These are phyloP conservation scores for Colletotrichum paranaense DNA, from an alignment of 2,329 filamentous ascomycete species.

Conservation along the genomic window DNA sequence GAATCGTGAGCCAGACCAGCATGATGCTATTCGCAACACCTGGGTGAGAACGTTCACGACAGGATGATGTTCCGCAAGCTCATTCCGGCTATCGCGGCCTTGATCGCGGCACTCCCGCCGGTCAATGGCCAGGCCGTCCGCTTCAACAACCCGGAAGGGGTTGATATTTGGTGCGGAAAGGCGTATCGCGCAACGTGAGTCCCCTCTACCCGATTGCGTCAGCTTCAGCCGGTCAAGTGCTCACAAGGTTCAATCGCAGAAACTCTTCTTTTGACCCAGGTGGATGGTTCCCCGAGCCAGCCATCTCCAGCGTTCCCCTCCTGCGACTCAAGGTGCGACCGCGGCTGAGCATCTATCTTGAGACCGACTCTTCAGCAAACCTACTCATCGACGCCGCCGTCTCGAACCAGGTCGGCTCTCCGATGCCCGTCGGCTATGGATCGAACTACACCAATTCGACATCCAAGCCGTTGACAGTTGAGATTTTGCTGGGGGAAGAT, in stretches of 20 bases:
- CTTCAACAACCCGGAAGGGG: conserved; percentile 29
- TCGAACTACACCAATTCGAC: conserved; percentile 38
- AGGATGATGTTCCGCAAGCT: background rate
- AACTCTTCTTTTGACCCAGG: conserved; percentile 57
- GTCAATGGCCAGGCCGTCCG: conserved; percentile 16
- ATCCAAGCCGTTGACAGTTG: conserved; percentile 49
- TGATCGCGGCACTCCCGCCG: background rate
- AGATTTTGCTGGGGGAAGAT: conserved; percentile 42
- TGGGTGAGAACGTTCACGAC: background rate
- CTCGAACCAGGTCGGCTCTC: conserved; percentile 52
- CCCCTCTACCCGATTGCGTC: background rate
- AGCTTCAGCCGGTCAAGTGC: background rate
- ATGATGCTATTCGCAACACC: background rate
- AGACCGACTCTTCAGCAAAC: conserved; percentile 51
- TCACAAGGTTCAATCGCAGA: conserved; percentile 29
- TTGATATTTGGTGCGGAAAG: conserved; percentile 34
- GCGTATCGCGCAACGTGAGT: conserved; percentile 28
- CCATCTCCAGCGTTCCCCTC: conserved; percentile 45
- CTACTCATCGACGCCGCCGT: conserved; percentile 57
- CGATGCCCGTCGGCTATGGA: conserved; percentile 42
- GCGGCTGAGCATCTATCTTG: conserved; percentile 59
- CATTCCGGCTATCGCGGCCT: background rate
- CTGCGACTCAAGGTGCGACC: conserved; percentile 57
- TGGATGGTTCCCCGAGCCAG: conserved; percentile 53
- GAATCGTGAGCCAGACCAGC: too few relatives aligned